Conservation (phyloP, 225 moss, liverwort and hornwort species). For the Sphagnum contortum region DNA sequence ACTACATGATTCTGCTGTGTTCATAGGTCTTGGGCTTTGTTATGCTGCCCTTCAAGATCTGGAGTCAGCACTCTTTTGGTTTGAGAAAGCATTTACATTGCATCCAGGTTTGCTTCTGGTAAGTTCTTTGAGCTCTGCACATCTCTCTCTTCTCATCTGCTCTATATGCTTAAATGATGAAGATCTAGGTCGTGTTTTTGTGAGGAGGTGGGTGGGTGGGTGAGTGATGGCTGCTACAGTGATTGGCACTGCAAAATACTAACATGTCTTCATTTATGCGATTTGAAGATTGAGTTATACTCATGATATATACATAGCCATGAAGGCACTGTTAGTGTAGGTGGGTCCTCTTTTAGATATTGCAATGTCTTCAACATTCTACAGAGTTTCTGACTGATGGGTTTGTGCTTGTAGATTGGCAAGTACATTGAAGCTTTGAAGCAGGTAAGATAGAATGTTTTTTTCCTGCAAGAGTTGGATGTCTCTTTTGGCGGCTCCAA, state of each 20-base stretch:
- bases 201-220: too few relatives aligned
- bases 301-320: too few relatives aligned
- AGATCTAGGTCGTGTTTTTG: too few relatives aligned
- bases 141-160: too few relatives aligned
- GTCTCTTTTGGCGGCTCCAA: too few relatives aligned
- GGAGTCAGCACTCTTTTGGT: constrained; percentile 47
- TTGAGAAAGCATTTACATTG: constrained; percentile 42
- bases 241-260: background rate
- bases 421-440: constrained; percentile 51
- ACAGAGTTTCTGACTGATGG: background rate
- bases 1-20: background rate
- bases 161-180: too few relatives aligned
- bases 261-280: background rate
- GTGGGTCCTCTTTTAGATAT: too few relatives aligned
- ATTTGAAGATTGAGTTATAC: too few relatives aligned
- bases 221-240: too few relatives aligned
- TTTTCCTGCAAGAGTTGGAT: too few relatives aligned
- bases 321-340: too few relatives aligned
- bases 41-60: constrained; percentile 45
- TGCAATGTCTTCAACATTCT: too few relatives aligned
- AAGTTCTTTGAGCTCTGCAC: background rate
- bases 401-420: constrained; percentile 25
- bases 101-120: constrained; percentile 57
- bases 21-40: constrained; percentile 51
- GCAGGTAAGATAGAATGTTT: constrained; percentile 12